Conservation (phyloP, 371 early-diverging fungal species). For the Actinomortierella wolfii region DNA sequence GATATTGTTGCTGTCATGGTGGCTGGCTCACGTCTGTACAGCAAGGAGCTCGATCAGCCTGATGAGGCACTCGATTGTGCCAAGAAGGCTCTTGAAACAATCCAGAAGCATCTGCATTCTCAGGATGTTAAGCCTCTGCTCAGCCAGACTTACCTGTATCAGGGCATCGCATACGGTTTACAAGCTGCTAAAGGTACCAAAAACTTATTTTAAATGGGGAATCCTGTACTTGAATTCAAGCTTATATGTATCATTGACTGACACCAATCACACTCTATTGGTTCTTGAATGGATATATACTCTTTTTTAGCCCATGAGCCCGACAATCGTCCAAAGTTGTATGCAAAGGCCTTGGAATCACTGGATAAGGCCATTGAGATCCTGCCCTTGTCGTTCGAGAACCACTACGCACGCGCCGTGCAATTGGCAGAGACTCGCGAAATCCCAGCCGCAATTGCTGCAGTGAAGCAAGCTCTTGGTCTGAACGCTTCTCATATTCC, state of each 20-base stretch:
- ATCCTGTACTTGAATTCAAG: too few species aligned
- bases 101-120: constrained; percentile 38
- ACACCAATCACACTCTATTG: too few species aligned
- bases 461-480: constrained; percentile 66
- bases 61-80: constrained; percentile 57
- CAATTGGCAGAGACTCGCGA: constrained; percentile 85
- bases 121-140: constrained; percentile 31
- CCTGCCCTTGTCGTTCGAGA: constrained; percentile 55
- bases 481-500: constrained; percentile 66
- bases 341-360: constrained; percentile 67
- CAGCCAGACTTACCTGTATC: constrained; percentile 53
- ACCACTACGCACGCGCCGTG: constrained; percentile 79
- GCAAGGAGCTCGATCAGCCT: constrained; percentile 51
- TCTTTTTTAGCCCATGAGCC: constrained; percentile 62
- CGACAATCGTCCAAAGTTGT: constrained; percentile 66
- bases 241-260: too few species aligned
- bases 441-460: constrained; percentile 67
- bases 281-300: too few species aligned
- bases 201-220: too few species aligned
- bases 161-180: constrained; percentile 70
- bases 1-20: constrained; percentile 52
- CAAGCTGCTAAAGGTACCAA: constrained; percentile 63
- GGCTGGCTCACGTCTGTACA: constrained; percentile 54
- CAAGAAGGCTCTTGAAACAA: constrained; percentile 46
- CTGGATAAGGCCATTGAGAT: constrained; percentile 59